Base-by-base conservation (phyloP, 345 rosid species). In the Salix viminalis region DNA sequence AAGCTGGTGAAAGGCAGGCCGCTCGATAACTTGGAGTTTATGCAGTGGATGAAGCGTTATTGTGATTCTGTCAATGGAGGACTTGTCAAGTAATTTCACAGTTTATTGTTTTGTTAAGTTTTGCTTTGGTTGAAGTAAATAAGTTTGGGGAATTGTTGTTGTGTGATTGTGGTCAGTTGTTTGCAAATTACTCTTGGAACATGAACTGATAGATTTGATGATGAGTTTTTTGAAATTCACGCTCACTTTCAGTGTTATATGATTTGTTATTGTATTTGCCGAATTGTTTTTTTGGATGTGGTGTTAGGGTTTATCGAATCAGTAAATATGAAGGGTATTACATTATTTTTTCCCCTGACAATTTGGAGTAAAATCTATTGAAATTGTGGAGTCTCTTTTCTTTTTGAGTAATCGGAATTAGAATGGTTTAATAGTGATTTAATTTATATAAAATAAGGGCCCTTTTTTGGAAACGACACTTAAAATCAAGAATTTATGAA, bases 11-110 rank as follows among this genome's bases (percentile, higher is more conserved):
- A 96, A 76, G 98, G 99, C 58, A 89, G 98, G 74, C 97, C 99
- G 54, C 90, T 96, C 71, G 99, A 96, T 73, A 96, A 96, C 80
- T 79, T 96, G 91, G 99, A 94, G 87, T 96, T 96, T 64, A 94
- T 92, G 90, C 98, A 94, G 72, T 96, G 99, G 99, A 80, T 96
- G 99, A 96, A 96, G 86, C 88, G 87, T 54, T 94, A 94, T 82
- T 94, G 94, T 18, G 99, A 96, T 86, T 89, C 98, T 67, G 89
- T 91, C 5, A 87, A 85, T 21, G 97, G 97, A 42, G 91, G 92
- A 50, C 80, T 72, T 66, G 73, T 77, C 67, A 77, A 69, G 98
- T 96, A 84, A 79, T 50, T 75, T 34, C 44, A 19, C 1, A 5
- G 9, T 23, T 41, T 41, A 23, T 26, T 37, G 4, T 41, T 58